A percentile compares a stretch with the other conserved stretches of the same genome.
phyloP scores from a whole-genome alignment of 768 basidiomycete species.

The Leccinum imitatum region DNA sequence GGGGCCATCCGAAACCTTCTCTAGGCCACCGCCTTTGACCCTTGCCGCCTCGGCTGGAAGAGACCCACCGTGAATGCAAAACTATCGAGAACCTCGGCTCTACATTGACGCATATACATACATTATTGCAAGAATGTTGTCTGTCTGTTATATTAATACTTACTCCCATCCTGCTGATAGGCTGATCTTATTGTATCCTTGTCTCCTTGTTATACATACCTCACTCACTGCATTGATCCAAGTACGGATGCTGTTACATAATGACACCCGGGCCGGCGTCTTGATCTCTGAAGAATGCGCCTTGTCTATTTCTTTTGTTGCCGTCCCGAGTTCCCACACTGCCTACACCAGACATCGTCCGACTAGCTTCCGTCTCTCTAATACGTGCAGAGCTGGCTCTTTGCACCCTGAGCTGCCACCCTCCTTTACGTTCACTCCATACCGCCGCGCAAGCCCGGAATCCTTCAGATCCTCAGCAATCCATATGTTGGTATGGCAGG shows the following conservation, averaged over 20 bases:
- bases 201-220: constrained; percentile 13
- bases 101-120: constrained; percentile 18
- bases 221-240: background rate
- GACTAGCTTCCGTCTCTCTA: constrained; percentile 5
- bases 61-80: constrained; percentile 13
- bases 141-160: constrained; percentile 21
- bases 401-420: constrained; percentile 12
- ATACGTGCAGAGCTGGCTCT: constrained; percentile 30
- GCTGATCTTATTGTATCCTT: constrained; percentile 23
- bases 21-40: constrained; percentile 35
- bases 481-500: constrained; percentile 31
- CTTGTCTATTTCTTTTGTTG: background rate
- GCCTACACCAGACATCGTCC: constrained; percentile 11
- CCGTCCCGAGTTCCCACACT: constrained; percentile 17
- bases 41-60: constrained; percentile 4
- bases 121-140: constrained; percentile 20
- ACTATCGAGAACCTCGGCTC: background rate
- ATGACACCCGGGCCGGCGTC: background rate
- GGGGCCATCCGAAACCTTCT: constrained; percentile 36
- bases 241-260: background rate
- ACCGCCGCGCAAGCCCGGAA: constrained; percentile 34
- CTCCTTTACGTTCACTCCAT: constrained; percentile 9
- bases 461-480: constrained; percentile 16
- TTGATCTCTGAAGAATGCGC: background rate
- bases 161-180: constrained; percentile 14